phyloP scores from a whole-genome alignment of 2,329 filamentous ascomycete genomes.

The Ampelomyces quisqualis region DNA sequence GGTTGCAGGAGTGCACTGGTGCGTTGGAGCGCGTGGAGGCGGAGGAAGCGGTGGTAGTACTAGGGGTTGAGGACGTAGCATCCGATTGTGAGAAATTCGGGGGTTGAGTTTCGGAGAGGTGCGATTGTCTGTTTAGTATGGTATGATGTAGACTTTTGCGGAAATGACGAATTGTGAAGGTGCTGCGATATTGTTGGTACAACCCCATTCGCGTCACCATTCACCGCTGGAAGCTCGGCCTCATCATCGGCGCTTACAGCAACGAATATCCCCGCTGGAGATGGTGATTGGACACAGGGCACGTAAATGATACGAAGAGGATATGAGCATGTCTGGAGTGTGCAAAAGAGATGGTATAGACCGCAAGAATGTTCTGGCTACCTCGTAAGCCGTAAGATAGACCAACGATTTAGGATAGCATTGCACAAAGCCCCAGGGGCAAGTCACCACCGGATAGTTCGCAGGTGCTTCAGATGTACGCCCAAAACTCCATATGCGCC shows the following conservation, averaged over 20 bases:
- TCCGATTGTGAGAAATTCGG: too few species aligned
- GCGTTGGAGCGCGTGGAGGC: conserved; percentile 2
- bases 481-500: neutral
- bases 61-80: too few species aligned
- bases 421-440: too few species aligned
- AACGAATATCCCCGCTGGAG: conserved; percentile 38
- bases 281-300: conserved; percentile 7
- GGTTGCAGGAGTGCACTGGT: neutral
- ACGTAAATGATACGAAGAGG: conserved; percentile 11
- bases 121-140: too few species aligned
- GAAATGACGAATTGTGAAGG: neutral
- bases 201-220: too few species aligned
- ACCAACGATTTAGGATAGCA: too few species aligned
- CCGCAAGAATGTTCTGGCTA: too few species aligned
- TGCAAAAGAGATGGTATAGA: neutral
- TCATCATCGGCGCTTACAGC: conserved; percentile 1
- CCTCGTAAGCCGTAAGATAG: too few species aligned
- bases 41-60: conserved; percentile 4
- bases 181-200: conserved; percentile 1
- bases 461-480: neutral
- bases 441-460: neutral
- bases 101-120: too few species aligned
- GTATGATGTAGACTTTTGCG: too few species aligned
- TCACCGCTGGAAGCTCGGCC: neutral
- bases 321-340: conserved; percentile 1